Evolutionary conservation across 2,329 filamentous ascomycete genomes (phyloP).

Genomic region (Didymellaceae sp.): DNA sequence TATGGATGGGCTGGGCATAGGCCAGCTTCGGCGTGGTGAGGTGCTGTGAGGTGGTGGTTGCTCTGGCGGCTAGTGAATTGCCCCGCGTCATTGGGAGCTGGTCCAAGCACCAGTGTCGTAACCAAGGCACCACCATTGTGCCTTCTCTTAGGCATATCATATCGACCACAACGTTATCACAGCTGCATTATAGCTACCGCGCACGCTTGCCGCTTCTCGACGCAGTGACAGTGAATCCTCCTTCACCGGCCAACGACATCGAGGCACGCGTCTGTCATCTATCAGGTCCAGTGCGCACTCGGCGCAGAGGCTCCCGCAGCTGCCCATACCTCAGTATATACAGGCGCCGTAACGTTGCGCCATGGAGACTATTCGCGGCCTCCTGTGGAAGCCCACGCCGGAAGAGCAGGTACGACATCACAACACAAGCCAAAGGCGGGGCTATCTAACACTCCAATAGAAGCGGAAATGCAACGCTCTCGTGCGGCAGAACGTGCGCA

Average conservation of each 20-base stretch:
- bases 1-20: conserved; percentile 2
- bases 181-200: background rate
- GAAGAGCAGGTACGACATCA: conserved; percentile 75
- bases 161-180: conserved; percentile 1
- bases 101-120: conserved; percentile 23
- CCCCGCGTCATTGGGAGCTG: conserved; percentile 37
- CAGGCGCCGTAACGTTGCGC: background rate
- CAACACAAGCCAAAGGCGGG: background rate
- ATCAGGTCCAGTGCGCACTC: conserved; percentile 2
- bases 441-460: conserved; percentile 59
- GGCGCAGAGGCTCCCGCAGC: conserved; percentile 3
- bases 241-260: background rate
- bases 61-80: conserved; percentile 18
- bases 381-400: conserved; percentile 92
- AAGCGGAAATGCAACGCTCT: conserved; percentile 94
- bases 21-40: background rate
- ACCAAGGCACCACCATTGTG: conserved; percentile 30
- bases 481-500: conserved; percentile 87
- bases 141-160: conserved; percentile 18
- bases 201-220: background rate
- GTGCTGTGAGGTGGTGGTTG: background rate
- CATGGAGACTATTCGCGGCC: conserved; percentile 87
- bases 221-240: background rate
- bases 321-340: background rate
- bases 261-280: background rate